Percentiles rank a stretch among this genome's conserved stretches.
Conservation (phyloP, 2,329 filamentous ascomycete species). For the Macrophomina tecta region DNA sequence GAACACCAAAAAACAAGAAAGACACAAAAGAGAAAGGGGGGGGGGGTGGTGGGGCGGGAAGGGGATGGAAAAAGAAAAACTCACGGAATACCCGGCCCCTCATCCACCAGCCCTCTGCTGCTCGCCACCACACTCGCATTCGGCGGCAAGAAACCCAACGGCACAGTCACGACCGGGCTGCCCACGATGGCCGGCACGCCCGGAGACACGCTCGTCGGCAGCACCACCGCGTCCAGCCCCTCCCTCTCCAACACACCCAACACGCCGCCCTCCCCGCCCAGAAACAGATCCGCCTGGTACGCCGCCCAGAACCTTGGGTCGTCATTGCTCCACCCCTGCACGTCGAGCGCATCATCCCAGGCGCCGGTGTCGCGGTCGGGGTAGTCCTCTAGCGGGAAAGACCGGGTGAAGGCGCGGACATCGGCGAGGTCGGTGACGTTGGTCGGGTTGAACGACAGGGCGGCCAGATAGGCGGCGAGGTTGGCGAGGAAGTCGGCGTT, state of each 20-base stretch:
- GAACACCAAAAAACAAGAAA: too few species aligned
- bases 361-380: slow-evolving; percentile 63
- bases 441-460: slow-evolving; percentile 64
- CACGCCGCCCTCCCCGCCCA: slow-evolving; percentile 65
- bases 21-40: too few species aligned
- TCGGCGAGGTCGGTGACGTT: slow-evolving; percentile 59
- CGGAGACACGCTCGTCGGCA: slow-evolving; percentile 60
- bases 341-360: slow-evolving; percentile 61
- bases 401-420: slow-evolving; percentile 62
- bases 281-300: slow-evolving; percentile 60
- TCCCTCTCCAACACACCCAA: slow-evolving; percentile 64
- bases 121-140: slow-evolving; percentile 56
- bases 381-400: slow-evolving; percentile 61
- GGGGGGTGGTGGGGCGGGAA: too few species aligned
- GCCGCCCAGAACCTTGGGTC: slow-evolving; percentile 62
- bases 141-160: slow-evolving; percentile 62
- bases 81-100: slow-evolving; percentile 58
- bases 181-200: slow-evolving; percentile 63
- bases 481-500: slow-evolving; percentile 65
- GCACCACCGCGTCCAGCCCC: slow-evolving; percentile 65
- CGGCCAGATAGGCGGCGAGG: slow-evolving; percentile 61
- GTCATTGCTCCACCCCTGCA: slow-evolving; percentile 60
- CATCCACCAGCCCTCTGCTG: slow-evolving; percentile 56
- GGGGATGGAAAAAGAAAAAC: too few species aligned
- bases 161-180: slow-evolving; percentile 67